Base-by-base conservation (phyloP, 2,329 filamentous ascomycete genomes). In the Sclerotinia borealis region DNA sequence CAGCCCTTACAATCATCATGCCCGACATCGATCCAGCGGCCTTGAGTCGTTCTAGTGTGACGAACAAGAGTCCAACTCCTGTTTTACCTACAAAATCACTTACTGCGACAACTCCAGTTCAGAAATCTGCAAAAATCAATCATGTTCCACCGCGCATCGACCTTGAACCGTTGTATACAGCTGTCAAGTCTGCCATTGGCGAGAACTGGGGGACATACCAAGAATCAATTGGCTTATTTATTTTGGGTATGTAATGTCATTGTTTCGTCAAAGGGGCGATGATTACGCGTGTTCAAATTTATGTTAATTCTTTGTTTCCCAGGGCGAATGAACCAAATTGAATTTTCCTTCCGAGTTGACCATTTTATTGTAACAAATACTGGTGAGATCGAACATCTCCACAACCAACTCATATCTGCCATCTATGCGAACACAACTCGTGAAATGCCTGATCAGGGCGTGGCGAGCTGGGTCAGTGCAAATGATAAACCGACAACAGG, bases 1-100 rank as follows among this genome's bases (percentile, higher is more conserved):
- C 9, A 34, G 36, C 43, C n/a, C 43, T 68, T 68, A 70, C 68
- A 68, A 43, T 64, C 65, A 70, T 62, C 68, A 88, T 88, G 85
- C 85, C 85, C 71, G 86, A 88, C 77, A 88, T 89, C 77, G 86
- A 88, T 79, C 86, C 86, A n/a, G 85, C 86, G 78, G 85, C 86
- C 68, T 76, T 89, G 71, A 87, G 85, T 79, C 84, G 85, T 72
- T 83, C 84, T 66, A 58, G 48, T 51, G 29, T 59, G 36, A 49
- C 84, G 54, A 75, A 82, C 74, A 81, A 77, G 75, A 79, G 86
- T 62, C 79, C 83, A 51, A 87, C 85, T 6, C 84, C 86, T 65
- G 79, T 85, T 47, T 75, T 88, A 64, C 76, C 83, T 64, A 87
- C 77, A 50, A 87, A 87, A 73, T 78, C 83, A 58, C 80, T 87